Base-by-base conservation (phyloP, 2,329 filamentous ascomycete species). In the Aureobasidium sp. region DNA sequence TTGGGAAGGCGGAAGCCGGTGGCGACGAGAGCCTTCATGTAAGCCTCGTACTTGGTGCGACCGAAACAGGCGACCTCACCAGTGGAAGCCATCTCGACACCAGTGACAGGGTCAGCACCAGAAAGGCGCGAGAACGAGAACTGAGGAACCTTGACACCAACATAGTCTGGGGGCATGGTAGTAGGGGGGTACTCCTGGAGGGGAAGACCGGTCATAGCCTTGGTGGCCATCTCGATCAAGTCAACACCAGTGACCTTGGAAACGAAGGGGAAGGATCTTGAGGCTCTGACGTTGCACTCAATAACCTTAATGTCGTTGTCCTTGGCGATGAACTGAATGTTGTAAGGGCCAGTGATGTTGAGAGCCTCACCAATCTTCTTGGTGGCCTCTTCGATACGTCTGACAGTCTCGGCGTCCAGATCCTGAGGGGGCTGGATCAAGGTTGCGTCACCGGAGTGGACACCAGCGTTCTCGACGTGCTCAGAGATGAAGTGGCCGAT, bases 231-330 rank as follows among this genome's bases (percentile, higher is more conserved):
- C 79, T 97, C 93, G 67, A 99, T 97, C 65, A 99, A 82, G 72
- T 99, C 93, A 58, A 97, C 90, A 57, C 92, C 92, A 90, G 96
- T 97, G 67, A 96, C 91, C 81, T 99, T 99, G 66, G 92, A 97
- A 16, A 97, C 92, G 72, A 99, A 99, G 64, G 94, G 94, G 82
- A 97, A 97, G 0, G 93, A 97, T 66, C 94, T 85, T 49, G 94
- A 97, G 16, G 94, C 94, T 65, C 94, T 88, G 64, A 97, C 94
- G 71, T 99, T 99, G 78, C 94, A 97, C 78, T 99, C 94, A 66
- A 99, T 99, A 67, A 99, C 94, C 81, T 97, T 97, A 81, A 99
- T 97, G 67, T 97, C 93, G 74, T 97, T 97, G 75, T 97, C 92
- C 80, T 97, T 97, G 70, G 94, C 94, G 70, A 99, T 99, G 79